These are phyloP conservation scores for Xerocomus potaroensis DNA, from an alignment of 768 basidiomycete genomes.

Conservation along the genomic window DNA sequence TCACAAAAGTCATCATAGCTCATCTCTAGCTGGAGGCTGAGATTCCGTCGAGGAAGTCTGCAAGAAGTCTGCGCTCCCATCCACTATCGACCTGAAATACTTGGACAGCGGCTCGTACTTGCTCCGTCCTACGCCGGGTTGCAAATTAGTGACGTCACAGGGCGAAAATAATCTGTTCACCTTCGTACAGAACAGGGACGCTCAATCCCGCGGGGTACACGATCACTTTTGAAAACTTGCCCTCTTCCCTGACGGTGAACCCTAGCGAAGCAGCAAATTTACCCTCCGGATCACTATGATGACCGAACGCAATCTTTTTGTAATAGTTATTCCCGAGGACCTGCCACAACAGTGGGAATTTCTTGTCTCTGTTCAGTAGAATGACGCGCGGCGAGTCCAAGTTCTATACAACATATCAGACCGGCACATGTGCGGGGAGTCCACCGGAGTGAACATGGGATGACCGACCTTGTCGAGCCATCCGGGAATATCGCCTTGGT, in stretches of 20 bases:
- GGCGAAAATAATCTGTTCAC: conserved; percentile 33
- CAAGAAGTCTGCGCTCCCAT: conserved; percentile 59
- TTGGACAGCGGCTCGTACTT: conserved; percentile 74
- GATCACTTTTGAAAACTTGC: conserved; percentile 62
- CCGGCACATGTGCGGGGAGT: neutral
- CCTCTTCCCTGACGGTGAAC: conserved; percentile 46
- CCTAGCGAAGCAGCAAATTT: conserved; percentile 55
- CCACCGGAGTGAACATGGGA: no score
- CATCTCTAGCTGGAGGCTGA: conserved; percentile 30
- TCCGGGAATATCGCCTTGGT: conserved; percentile 49
- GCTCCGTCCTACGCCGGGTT: conserved; percentile 44
- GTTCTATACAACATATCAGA: conserved; percentile 25
- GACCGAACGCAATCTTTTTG: conserved; percentile 57
- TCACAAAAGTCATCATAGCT: conserved; percentile 20
- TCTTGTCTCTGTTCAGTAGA: conserved; percentile 70
- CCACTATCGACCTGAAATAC: conserved; percentile 67
- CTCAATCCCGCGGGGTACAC: conserved; percentile 61
- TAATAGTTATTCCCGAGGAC: conserved; percentile 71
- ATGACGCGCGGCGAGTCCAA: conserved; percentile 52
- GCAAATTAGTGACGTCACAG: neutral
- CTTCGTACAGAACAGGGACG: conserved; percentile 60
- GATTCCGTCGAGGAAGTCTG: conserved; percentile 36
- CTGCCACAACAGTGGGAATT: conserved; percentile 76
- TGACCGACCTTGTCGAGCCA: conserved; percentile 66
- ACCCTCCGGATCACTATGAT: conserved; percentile 64